Conservation (phyloP, 2,329 filamentous ascomycete species). For the Calonectria crousiana region DNA sequence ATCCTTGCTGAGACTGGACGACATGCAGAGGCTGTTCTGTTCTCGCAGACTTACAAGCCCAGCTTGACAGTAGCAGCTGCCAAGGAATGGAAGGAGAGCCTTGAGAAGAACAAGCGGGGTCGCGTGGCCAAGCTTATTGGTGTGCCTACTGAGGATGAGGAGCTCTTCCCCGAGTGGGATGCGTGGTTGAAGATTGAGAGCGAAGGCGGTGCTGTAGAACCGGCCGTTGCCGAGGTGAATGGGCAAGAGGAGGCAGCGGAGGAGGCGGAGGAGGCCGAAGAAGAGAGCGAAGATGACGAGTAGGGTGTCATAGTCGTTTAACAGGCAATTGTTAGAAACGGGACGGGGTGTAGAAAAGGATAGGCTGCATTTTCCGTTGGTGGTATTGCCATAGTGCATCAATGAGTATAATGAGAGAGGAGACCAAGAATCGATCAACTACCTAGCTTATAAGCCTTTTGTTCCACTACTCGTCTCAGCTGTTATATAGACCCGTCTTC, state of each 20-base stretch:
- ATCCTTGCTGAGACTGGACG: slow-evolving; percentile 84
- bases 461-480: background rate
- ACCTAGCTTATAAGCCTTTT: background rate
- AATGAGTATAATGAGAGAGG: slow-evolving; percentile 48
- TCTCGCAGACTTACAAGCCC: slow-evolving; percentile 96
- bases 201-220: slow-evolving; percentile 66
- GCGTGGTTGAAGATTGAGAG: slow-evolving; percentile 86
- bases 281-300: slow-evolving; percentile 43
- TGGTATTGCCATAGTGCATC: slow-evolving; percentile 45
- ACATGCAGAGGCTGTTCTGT: slow-evolving; percentile 87
- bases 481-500: background rate
- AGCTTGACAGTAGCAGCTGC: slow-evolving; percentile 77
- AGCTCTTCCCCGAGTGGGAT: slow-evolving; percentile 97
- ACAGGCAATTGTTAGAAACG: slow-evolving; percentile 40
- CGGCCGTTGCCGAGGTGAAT: slow-evolving; percentile 31
- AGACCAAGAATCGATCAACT: slow-evolving; percentile 32
- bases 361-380: slow-evolving; percentile 43
- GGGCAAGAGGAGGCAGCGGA: slow-evolving; percentile 38
- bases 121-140: slow-evolving; percentile 88
- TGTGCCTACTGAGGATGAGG: slow-evolving; percentile 83
- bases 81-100: slow-evolving; percentile 81
- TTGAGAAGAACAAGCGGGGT: slow-evolving; percentile 88
- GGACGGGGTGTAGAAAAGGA: slow-evolving; percentile 45
- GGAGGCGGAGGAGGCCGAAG: slow-evolving; percentile 34
- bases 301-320: slow-evolving; percentile 36